phyloP scores from a whole-genome alignment of 139 green algal genomes.

The Pseudopediastrum boryanum region DNA sequence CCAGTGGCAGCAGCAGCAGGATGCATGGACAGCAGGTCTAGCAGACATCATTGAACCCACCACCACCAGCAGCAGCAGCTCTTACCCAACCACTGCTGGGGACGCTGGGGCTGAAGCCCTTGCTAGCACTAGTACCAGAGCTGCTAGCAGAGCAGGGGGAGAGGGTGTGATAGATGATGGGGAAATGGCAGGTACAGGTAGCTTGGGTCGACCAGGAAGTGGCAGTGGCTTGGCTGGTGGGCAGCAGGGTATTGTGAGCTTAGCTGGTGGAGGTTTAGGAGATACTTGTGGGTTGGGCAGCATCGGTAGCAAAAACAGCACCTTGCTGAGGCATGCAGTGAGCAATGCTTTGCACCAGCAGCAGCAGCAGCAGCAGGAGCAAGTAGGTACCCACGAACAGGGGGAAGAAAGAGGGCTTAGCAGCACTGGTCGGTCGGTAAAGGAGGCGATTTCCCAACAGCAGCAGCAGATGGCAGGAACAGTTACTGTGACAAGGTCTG shows the following conservation, averaged over 20 bases:
- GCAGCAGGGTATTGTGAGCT: not conserved
- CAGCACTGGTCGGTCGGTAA: not conserved
- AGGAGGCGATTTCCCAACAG: not conserved
- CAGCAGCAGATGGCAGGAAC: not conserved
- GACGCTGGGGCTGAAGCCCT: no score
- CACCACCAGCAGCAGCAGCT: not conserved
- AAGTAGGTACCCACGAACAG: not conserved
- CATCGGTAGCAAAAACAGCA: no score
- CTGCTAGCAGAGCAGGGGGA: not conserved
- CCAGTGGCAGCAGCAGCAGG: conserved; percentile 4
- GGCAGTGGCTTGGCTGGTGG: not conserved
- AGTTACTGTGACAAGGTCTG: not conserved
- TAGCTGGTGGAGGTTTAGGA: not conserved
- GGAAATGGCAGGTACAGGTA: not conserved
- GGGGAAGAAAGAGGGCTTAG: not conserved
- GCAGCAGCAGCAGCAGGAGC: conserved; percentile 1
- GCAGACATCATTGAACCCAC: no score
- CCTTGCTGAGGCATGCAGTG: not conserved
- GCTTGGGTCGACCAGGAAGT: not conserved
- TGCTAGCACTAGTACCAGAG: not conserved
- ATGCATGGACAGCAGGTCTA: not conserved
- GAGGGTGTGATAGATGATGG: not conserved
- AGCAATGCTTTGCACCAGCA: not conserved
- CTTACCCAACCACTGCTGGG: not conserved
- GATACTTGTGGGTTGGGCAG: not conserved